Percentiles rank a stretch among this genome's conserved stretches.
Evolutionary conservation across 2,329 filamentous ascomycete species (phyloP).

Genomic region (Rugonectria rugulosa): DNA sequence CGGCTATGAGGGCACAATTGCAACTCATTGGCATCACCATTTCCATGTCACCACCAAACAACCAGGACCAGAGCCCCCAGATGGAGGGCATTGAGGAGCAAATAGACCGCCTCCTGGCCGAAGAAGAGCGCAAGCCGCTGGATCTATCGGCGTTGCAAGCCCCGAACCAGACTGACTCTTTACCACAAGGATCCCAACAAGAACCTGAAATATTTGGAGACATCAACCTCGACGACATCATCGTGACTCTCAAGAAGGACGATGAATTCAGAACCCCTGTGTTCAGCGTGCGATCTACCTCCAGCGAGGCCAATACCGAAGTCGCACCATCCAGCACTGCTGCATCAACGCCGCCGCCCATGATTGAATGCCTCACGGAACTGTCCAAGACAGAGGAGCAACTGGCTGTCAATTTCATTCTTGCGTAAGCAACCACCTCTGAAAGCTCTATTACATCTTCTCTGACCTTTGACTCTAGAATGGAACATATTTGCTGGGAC

Average conservation of each 20-base stretch:
- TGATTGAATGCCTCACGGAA: slow-evolving; percentile 32
- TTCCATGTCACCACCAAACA: neutral
- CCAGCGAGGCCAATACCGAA: slow-evolving; percentile 18
- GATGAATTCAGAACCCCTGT: slow-evolving; percentile 51
- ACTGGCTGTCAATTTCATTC: slow-evolving; percentile 60
- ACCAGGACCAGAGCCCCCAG: neutral
- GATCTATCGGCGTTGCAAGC: slow-evolving; percentile 5
- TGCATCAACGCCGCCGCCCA: slow-evolving; percentile 27
- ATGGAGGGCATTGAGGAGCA: slow-evolving; percentile 22
- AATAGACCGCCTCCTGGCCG: slow-evolving; percentile 28
- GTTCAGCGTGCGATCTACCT: slow-evolving; percentile 49
- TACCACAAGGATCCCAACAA: neutral
- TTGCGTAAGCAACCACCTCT: slow-evolving; percentile 50
- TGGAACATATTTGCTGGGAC: slow-evolving; percentile 62
- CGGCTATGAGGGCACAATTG: slow-evolving; percentile 49
- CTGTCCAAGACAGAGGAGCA: slow-evolving; percentile 52
- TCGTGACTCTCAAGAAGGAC: slow-evolving; percentile 52
- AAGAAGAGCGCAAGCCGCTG: neutral
- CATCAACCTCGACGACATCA: slow-evolving; percentile 48
- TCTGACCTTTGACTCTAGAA: slow-evolving; percentile 42
- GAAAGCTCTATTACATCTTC: neutral
- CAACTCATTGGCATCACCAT: slow-evolving; percentile 33
- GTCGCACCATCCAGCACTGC: slow-evolving; percentile 5
- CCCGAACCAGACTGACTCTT: neutral
- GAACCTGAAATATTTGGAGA: slow-evolving; percentile 42